Conservation (phyloP, 2,329 filamentous ascomycete species). For the Cryphonectria carpinicola region DNA sequence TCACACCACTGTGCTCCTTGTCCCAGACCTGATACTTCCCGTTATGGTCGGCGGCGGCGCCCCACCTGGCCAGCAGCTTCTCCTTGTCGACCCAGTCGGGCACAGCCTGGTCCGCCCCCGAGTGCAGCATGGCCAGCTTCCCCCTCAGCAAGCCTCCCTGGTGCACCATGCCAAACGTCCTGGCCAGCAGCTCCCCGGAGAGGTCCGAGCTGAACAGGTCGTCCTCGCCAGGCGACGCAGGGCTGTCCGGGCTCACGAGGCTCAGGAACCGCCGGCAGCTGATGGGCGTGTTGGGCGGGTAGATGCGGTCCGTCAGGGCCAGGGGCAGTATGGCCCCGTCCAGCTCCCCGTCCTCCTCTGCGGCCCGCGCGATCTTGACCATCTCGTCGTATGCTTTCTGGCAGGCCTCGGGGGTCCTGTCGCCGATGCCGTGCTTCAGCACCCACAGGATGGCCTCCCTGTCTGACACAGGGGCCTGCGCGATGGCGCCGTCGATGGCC, state of each 20-base stretch:
- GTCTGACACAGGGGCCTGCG: slow-evolving; percentile 68
- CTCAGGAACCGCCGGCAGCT: slow-evolving; percentile 43
- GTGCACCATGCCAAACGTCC: slow-evolving; percentile 58
- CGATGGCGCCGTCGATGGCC: slow-evolving; percentile 59
- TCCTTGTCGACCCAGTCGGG: slow-evolving; percentile 49
- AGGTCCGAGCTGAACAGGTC: slow-evolving; percentile 70
- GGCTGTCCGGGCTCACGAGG: slow-evolving; percentile 52
- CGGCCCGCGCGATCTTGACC: slow-evolving; percentile 40
- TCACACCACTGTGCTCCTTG: slow-evolving; percentile 49
- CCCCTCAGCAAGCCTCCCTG: slow-evolving; percentile 41
- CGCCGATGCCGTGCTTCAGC: slow-evolving; percentile 39
- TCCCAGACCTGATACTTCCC: slow-evolving; percentile 47
- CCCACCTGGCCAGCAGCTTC: slow-evolving; percentile 47
- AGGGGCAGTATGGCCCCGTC: slow-evolving; percentile 41
- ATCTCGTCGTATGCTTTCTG: slow-evolving; percentile 44
- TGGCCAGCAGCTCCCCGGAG: slow-evolving; percentile 48
- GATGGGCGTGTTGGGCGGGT: slow-evolving; percentile 37
- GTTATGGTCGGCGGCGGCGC: slow-evolving; percentile 42
- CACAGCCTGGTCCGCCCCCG: slow-evolving; percentile 49
- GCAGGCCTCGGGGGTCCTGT: slow-evolving; percentile 36
- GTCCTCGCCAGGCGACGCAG: slow-evolving; percentile 57
- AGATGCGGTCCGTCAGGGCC: slow-evolving; percentile 37
- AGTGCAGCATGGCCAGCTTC: slow-evolving; percentile 48
- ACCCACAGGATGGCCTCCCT: slow-evolving; percentile 54
- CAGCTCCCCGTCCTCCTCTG: slow-evolving; percentile 29